Evolutionary conservation across 495 filamentous ascomycete species (phyloP).

Genomic region (Annulohypoxylon maeteangense): DNA sequence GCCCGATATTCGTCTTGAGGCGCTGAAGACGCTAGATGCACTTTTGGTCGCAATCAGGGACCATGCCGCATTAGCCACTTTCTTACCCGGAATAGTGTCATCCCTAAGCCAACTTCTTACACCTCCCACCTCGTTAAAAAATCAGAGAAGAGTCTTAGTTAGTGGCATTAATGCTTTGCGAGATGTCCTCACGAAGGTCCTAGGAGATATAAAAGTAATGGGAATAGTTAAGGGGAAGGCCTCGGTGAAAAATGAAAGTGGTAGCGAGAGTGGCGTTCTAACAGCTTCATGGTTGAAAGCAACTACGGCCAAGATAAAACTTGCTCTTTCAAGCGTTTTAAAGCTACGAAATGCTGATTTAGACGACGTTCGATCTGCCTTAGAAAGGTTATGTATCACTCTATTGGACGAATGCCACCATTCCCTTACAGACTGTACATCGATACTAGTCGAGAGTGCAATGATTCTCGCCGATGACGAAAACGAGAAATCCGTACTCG

Average conservation of each 20-base stretch:
- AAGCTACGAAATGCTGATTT: constrained; percentile 80
- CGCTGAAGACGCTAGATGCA: constrained; percentile 70
- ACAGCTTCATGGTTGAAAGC: constrained; percentile 80
- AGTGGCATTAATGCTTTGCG: constrained; percentile 69
- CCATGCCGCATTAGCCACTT: constrained; percentile 76
- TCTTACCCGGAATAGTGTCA: constrained; percentile 91
- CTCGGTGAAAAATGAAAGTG: constrained; percentile 22
- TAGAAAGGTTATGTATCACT: constrained; percentile 75
- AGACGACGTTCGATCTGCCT: constrained; percentile 72
- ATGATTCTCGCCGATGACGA: constrained; percentile 74
- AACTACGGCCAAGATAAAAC: constrained; percentile 82
- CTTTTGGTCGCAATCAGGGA: constrained; percentile 73
- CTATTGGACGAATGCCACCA: constrained; percentile 79
- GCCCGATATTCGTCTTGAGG: constrained; percentile 71
- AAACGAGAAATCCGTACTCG: constrained; percentile 53
- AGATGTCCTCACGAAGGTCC: constrained; percentile 67
- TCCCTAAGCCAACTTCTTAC: constrained; percentile 79
- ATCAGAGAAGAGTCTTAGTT: constrained; percentile 72
- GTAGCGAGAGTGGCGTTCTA: constrained; percentile 46
- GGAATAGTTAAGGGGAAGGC: constrained; percentile 49
- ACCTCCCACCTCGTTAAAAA: constrained; percentile 70
- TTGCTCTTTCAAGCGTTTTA: constrained; percentile 82
- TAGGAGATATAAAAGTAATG: constrained; percentile 70
- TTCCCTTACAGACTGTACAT: constrained; percentile 75
- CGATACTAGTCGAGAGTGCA: constrained; percentile 82